A percentile compares a stretch with the other conserved stretches of the same genome.
These are phyloP conservation scores for Mediolabrus comicus DNA, from an alignment of 108 stramenopile genomes.

Conservation along the genomic window DNA sequence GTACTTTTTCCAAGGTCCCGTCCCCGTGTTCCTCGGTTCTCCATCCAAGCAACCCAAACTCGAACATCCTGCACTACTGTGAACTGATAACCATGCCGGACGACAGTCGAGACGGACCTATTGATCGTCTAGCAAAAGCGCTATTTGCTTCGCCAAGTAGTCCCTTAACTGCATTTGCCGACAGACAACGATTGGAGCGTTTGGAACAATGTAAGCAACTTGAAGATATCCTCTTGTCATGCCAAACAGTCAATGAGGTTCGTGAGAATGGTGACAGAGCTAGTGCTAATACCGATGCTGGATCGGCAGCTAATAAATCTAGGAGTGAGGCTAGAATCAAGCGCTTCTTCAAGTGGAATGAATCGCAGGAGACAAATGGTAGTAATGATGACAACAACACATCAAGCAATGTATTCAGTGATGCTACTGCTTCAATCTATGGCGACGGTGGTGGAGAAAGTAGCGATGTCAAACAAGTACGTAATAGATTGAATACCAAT, in stretches of 20 bases:
- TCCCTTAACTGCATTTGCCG: conserved; percentile 29
- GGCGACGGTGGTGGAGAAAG: background rate
- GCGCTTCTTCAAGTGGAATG: conserved; percentile 33
- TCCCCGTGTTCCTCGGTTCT: too few relatives aligned
- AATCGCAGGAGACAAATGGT: background rate
- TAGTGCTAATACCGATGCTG: background rate
- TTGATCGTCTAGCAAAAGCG: conserved; percentile 28
- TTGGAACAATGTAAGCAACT: conserved; percentile 27
- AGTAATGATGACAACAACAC: background rate
- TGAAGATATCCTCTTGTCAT: conserved; percentile 23
- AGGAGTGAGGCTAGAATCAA: conserved; percentile 23
- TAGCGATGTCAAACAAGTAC: background rate
- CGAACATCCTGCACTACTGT: too few relatives aligned
- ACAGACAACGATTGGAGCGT: conserved; percentile 30
- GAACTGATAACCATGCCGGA: conserved; percentile 1
- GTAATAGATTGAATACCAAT: background rate
- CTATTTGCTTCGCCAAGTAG: conserved; percentile 27
- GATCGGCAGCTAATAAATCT: background rate
- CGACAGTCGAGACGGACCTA: conserved; percentile 11
- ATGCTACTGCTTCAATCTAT: conserved; percentile 6
- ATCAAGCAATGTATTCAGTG: conserved; percentile 8
- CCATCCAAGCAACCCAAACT: too few relatives aligned
- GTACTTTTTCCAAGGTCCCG: too few relatives aligned
- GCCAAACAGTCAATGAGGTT: conserved; percentile 13
- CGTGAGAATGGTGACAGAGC: background rate